These are phyloP conservation scores for Anthracocystis setariae DNA, from an alignment of 1,284 basidiomycete genomes.

Conservation along the genomic window DNA sequence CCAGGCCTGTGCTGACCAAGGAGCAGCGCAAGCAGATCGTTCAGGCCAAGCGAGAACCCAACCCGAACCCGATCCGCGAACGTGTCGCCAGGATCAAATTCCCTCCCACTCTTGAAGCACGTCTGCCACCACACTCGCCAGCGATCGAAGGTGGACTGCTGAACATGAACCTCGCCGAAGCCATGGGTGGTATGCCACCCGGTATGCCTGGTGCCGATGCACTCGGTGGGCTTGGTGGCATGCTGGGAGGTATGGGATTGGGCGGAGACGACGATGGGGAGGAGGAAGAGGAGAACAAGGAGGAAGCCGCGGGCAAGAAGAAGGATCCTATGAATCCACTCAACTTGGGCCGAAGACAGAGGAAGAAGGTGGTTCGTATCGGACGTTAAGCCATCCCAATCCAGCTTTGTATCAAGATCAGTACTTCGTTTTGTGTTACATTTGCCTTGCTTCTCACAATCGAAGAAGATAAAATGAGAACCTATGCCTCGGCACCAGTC, in stretches of 20 bases:
- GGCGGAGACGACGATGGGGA: conserved; percentile 63
- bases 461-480: too few species aligned
- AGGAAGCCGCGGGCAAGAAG: conserved; percentile 44
- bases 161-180: conserved; percentile 59
- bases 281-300: conserved; percentile 32
- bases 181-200: conserved; percentile 58
- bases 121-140: conserved; percentile 61
- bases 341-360: conserved; percentile 56
- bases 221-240: conserved; percentile 60
- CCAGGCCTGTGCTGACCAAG: conserved; percentile 37
- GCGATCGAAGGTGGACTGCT: conserved; percentile 59
- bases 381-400: conserved; percentile 46
- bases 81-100: conserved; percentile 41
- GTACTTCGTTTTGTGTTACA: too few species aligned
- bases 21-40: conserved; percentile 33
- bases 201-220: conserved; percentile 42
- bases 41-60: conserved; percentile 35
- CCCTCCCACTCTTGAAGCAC: conserved; percentile 45
- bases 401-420: not conserved
- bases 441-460: too few species aligned
- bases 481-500: too few species aligned
- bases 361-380: conserved; percentile 63
- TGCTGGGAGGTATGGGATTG: conserved; percentile 63
- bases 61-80: conserved; percentile 46
- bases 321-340: conserved; percentile 46